Percentiles rank a stretch among this genome's conserved stretches.
Evolutionary conservation across 805 yeast species (phyloP).

Genomic region (Ogataea methylovora): DNA sequence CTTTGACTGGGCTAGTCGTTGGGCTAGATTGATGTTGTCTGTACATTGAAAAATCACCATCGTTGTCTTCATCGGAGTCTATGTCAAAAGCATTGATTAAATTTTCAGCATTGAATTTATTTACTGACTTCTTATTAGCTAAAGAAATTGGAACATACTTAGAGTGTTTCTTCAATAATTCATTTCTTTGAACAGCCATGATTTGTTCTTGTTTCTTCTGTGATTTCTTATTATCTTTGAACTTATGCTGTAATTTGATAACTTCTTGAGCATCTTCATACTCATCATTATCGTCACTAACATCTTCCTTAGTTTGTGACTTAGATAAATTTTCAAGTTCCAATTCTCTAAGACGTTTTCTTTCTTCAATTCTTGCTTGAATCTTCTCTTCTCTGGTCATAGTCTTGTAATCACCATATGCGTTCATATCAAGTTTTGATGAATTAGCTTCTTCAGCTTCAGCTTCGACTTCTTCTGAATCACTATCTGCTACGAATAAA

Average conservation of each 20-base stretch:
- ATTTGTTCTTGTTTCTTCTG: conserved; percentile 2
- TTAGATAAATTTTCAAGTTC: conserved; percentile 3
- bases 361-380: conserved; percentile 18
- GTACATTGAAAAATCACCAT: conserved; percentile 8
- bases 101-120: conserved; percentile 15
- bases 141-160: no score
- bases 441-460: conserved; percentile 2
- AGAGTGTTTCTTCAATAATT: conserved; percentile 11
- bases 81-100: conserved; percentile 14
- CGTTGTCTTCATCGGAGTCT: conserved; percentile 12
- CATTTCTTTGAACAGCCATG: conserved; percentile 8
- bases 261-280: not conserved
- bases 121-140: conserved; percentile 10
- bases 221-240: conserved; percentile 2
- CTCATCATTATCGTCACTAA: not conserved
- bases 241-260: conserved; percentile 3
- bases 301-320: not conserved
- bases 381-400: conserved; percentile 21
- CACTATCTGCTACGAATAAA: not conserved
- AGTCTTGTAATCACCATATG: conserved; percentile 12
- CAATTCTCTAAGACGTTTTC: conserved; percentile 10
- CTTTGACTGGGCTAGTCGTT: conserved; percentile 1
- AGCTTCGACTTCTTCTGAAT: conserved; percentile 1
- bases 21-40: not conserved
- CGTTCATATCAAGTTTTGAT: not conserved